phyloP scores from a whole-genome alignment of 768 basidiomycete species.

The Kwoniella sp. region DNA sequence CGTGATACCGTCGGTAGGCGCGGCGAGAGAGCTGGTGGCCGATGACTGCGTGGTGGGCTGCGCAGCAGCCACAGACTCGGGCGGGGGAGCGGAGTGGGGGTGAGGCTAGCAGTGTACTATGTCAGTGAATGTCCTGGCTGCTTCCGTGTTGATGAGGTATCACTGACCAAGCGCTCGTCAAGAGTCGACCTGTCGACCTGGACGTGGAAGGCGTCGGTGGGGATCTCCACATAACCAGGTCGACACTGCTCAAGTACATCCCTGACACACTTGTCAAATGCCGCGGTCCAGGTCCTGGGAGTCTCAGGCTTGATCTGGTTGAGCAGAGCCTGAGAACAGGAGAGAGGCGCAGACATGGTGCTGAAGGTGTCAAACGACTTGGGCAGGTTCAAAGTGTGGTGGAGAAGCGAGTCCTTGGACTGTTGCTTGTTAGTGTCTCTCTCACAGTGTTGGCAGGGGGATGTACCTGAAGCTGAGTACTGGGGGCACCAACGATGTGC shows the following conservation, averaged over 20 bases:
- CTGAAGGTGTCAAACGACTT: slow-evolving; percentile 70
- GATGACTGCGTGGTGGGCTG: slow-evolving; percentile 14
- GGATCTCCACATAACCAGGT: slow-evolving; percentile 81
- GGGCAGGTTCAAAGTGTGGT: slow-evolving; percentile 84
- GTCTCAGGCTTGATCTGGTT: slow-evolving; percentile 51
- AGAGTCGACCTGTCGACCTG: slow-evolving; percentile 66
- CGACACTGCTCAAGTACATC: slow-evolving; percentile 60
- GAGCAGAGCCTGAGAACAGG: slow-evolving; percentile 64
- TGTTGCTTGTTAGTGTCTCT: too few relatives aligned
- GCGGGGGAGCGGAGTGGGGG: slow-evolving; percentile 45
- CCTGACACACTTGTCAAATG: slow-evolving; percentile 74
- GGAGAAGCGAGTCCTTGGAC: slow-evolving; percentile 62
- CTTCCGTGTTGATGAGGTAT: too few relatives aligned
- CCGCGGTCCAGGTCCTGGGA: slow-evolving; percentile 56
- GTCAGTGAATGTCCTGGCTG: too few relatives aligned
- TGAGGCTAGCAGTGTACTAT: too few relatives aligned
- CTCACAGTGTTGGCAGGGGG: not conserved
- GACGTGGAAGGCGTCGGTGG: slow-evolving; percentile 70
- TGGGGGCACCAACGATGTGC: slow-evolving; percentile 80
- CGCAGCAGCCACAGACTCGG: slow-evolving; percentile 18
- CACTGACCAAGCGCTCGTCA: slow-evolving; percentile 56
- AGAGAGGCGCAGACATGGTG: slow-evolving; percentile 70
- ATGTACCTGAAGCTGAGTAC: slow-evolving; percentile 64
- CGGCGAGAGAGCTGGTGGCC: slow-evolving; percentile 13
- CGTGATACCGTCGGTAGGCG: slow-evolving; percentile 13